Evolutionary conservation across 257 asterid species (phyloP).

Genomic region (Solanum lignicaule): DNA sequence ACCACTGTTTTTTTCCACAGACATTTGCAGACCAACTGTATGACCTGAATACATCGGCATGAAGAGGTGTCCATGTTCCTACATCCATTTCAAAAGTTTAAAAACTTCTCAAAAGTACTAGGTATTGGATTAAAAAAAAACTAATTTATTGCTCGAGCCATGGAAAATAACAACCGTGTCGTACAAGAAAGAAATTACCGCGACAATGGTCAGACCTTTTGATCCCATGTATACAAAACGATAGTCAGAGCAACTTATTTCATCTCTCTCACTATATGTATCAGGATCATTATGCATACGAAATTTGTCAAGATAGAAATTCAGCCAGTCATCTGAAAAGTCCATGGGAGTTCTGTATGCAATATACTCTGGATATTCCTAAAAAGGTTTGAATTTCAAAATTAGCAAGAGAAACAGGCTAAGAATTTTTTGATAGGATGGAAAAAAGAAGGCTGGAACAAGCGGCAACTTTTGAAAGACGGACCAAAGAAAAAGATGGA

Average conservation of each 20-base stretch:
- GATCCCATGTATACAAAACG: slow-evolving; percentile 97
- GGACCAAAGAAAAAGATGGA: background rate
- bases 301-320: slow-evolving; percentile 78
- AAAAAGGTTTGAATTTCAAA: slow-evolving; percentile 11
- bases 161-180: background rate
- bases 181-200: slow-evolving; percentile 6
- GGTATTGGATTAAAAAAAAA: background rate
- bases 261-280: slow-evolving; percentile 37
- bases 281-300: slow-evolving; percentile 60
- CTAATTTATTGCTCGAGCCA: background rate
- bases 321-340: slow-evolving; percentile 93
- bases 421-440: background rate
- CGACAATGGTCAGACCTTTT: slow-evolving; percentile 55
- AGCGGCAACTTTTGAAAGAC: background rate
- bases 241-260: slow-evolving; percentile 81
- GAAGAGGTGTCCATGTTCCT: slow-evolving; percentile 99
- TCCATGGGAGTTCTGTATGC: slow-evolving; percentile 66
- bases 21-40: slow-evolving; percentile 98
- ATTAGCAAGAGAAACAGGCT: background rate
- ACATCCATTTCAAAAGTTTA: background rate
- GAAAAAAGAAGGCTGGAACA: background rate
- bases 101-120: background rate
- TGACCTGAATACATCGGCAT: slow-evolving; percentile 97
- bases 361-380: slow-evolving; percentile 83
- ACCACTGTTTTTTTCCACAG: slow-evolving; percentile 91